These are phyloP conservation scores for Rhynchospora tenuis DNA, from an alignment of 176 grass and related monocot genomes.

Conservation along the genomic window DNA sequence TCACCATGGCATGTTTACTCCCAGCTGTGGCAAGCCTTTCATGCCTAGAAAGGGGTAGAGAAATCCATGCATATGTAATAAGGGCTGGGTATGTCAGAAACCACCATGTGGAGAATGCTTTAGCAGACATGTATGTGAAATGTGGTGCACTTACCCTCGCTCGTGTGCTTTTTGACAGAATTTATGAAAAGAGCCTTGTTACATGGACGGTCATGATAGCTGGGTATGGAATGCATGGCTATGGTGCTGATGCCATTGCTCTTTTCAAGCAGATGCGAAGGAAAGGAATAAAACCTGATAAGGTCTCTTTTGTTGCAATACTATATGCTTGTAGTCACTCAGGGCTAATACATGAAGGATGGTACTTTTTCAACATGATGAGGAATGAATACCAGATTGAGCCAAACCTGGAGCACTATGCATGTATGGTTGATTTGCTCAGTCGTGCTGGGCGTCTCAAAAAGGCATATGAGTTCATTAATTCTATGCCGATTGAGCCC, in stretches of 20 bases:
- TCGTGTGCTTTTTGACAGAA: constrained; percentile 46
- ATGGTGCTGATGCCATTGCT: constrained; percentile 48
- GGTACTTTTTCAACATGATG: constrained; percentile 77
- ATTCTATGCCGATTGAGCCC: constrained; percentile 65
- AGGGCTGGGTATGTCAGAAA: constrained; percentile 46
- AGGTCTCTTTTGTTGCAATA: constrained; percentile 59
- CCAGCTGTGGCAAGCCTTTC: constrained; percentile 73
- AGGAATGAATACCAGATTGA: constrained; percentile 61
- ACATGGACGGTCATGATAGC: constrained; percentile 94
- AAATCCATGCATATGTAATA: constrained; percentile 66
- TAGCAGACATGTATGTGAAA: constrained; percentile 81
- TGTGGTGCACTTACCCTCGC: constrained; percentile 59
- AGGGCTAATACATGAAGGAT: constrained; percentile 60
- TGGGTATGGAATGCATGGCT: constrained; percentile 85
- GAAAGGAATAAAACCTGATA: constrained; percentile 53
- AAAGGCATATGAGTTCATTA: constrained; percentile 65
- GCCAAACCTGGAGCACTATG: constrained; percentile 67
- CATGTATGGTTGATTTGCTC: constrained; percentile 74
- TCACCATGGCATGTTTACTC: constrained; percentile 76
- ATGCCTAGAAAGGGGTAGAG: constrained; percentile 65
- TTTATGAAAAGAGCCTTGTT: constrained; percentile 58
- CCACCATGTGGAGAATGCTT: constrained; percentile 41
- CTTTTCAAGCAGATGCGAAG: constrained; percentile 60
- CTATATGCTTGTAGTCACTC: constrained; percentile 86
- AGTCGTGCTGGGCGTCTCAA: constrained; percentile 41